A percentile compares a stretch with the other conserved stretches of the same genome.
Conservation (phyloP, 164 flowering plant genomes). For the Vitis vinifera region ASM3070453v1 NC_081816.1:3855501-3856000, state of each 20-base stretch:
- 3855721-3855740: not conserved
- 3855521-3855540: slow-evolving; percentile 47
- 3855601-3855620: slow-evolving; percentile 47
- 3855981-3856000: slow-evolving; percentile 93
- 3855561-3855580: slow-evolving; percentile 33
- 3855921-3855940: slow-evolving; percentile 14
- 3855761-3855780: slow-evolving; percentile 61
- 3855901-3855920: slow-evolving; percentile 10
- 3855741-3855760: slow-evolving; percentile 1
- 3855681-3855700: slow-evolving; percentile 88
- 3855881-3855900: not conserved
- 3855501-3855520: slow-evolving; percentile 46
- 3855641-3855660: slow-evolving; percentile 41
- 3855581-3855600: slow-evolving; percentile 41
- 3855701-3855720: not conserved
- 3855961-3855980: slow-evolving; percentile 90
- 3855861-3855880: slow-evolving; percentile 47
- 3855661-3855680: slow-evolving; percentile 53
- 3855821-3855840: slow-evolving; percentile 87
- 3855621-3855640: slow-evolving; percentile 53
- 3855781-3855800: slow-evolving; percentile 79
- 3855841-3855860: slow-evolving; percentile 76
- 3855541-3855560: slow-evolving; percentile 45
- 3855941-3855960: slow-evolving; percentile 90
- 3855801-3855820: slow-evolving; percentile 89